phyloP scores from a whole-genome alignment of 2,329 filamentous ascomycete species.

The Neofusicoccum kwambonambiense region DNA sequence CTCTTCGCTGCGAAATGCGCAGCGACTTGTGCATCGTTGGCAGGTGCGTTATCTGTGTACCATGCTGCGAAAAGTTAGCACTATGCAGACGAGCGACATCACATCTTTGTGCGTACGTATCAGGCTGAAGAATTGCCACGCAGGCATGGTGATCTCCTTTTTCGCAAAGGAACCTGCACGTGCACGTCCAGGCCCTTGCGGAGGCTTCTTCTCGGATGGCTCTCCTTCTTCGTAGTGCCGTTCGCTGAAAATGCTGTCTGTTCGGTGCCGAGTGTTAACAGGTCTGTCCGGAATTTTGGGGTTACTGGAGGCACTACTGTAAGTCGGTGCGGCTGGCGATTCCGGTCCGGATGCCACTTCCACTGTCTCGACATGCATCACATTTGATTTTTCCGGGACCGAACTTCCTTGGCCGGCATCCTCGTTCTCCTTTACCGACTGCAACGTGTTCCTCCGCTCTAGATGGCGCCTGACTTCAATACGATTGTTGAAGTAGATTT shows the following conservation, averaged over 20 bases:
- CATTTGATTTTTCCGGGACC: constrained; percentile 1
- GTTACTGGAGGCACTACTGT: constrained; percentile 21
- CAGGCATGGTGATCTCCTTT: constrained; percentile 91
- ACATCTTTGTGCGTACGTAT: constrained; percentile 63
- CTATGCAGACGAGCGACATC: background rate
- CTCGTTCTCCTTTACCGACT: constrained; percentile 40
- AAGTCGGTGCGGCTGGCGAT: constrained; percentile 35
- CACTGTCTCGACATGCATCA: constrained; percentile 45
- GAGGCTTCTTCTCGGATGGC: constrained; percentile 45
- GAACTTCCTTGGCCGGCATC: background rate
- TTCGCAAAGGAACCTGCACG: constrained; percentile 44
- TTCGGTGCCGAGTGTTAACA: constrained; percentile 39
- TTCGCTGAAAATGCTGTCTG: constrained; percentile 52
- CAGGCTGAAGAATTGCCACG: constrained; percentile 95
- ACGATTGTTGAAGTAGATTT: constrained; percentile 90
- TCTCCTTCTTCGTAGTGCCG: constrained; percentile 37
- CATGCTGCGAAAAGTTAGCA: constrained; percentile 59
- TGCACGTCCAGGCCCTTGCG: constrained; percentile 39
- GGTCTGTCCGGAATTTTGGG: constrained; percentile 33
- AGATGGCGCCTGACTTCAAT: constrained; percentile 84
- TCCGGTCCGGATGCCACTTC: constrained; percentile 37
- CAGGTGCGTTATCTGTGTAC: constrained; percentile 70
- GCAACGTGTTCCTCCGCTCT: constrained; percentile 59
- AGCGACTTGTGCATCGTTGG: constrained; percentile 76
- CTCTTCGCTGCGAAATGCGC: constrained; percentile 78